These are phyloP conservation scores for Lasiodiplodia sp. DNA, from an alignment of 2,329 filamentous ascomycete genomes.

Conservation along the genomic window DNA sequence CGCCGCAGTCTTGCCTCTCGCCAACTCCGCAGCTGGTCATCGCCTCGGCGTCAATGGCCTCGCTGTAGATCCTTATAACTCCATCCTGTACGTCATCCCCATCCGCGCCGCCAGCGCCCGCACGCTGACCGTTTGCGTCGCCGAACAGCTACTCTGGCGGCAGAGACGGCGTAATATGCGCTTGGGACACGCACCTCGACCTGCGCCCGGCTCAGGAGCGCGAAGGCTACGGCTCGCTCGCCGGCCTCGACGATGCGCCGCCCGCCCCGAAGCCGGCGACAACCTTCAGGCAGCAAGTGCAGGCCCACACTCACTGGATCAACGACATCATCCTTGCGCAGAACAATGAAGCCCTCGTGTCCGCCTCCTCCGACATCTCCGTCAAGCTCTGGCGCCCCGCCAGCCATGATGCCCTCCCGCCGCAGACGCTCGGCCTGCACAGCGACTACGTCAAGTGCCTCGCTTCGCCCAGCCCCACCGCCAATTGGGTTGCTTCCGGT, in stretches of 20 bases:
- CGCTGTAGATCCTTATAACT: conserved; percentile 81
- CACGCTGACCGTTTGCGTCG: conserved; percentile 7
- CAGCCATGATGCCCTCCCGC: conserved; percentile 68
- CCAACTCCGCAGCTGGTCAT: conserved; percentile 81
- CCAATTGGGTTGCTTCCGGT: conserved; percentile 91
- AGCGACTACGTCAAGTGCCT: conserved; percentile 97
- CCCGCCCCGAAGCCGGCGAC: conserved; percentile 50
- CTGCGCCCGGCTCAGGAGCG: conserved; percentile 53
- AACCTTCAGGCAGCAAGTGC: conserved; percentile 68
- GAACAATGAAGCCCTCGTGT: conserved; percentile 80
- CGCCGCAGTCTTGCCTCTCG: conserved; percentile 72
- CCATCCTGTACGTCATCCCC: conserved; percentile 74
- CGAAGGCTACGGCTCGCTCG: conserved; percentile 44
- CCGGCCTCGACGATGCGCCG: conserved; percentile 45
- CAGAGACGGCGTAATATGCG: conserved; percentile 92
- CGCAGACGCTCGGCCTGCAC: conserved; percentile 87
- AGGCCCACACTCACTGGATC: conserved; percentile 94
- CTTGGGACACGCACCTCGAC: conserved; percentile 87
- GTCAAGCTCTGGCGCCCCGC: conserved; percentile 90
- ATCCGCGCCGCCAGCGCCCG: conserved; percentile 17
- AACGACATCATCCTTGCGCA: conserved; percentile 88
- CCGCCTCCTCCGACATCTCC: conserved; percentile 90
- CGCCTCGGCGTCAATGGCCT: conserved; percentile 94
- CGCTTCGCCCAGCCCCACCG: conserved; percentile 73
- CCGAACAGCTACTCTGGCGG: conserved; percentile 85